Conservation (phyloP, 2,329 filamentous ascomycete genomes). For the Fusarium sp. region DNA sequence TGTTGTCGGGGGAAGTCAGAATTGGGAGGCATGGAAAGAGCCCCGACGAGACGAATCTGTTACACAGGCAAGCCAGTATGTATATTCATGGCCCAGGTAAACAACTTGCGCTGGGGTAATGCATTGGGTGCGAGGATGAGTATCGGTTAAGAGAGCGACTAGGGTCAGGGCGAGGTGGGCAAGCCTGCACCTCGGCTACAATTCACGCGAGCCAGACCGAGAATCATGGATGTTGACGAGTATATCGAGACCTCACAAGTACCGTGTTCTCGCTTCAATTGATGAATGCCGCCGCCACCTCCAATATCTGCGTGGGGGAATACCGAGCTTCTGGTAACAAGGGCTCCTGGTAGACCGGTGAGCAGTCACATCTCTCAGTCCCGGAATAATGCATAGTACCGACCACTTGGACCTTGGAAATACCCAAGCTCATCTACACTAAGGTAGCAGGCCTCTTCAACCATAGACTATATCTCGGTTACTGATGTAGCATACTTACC, state of each 20-base stretch:
- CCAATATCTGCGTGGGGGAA: conserved; percentile 29
- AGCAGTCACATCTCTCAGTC: conserved; percentile 35
- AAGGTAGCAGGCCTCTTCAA: conserved; percentile 7
- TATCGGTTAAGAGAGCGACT: too few relatives aligned
- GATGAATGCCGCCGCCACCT: conserved; percentile 20
- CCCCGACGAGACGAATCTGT: conserved; percentile 7
- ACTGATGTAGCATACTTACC: background rate
- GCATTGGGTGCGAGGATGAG: too few relatives aligned
- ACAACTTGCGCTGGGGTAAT: too few relatives aligned
- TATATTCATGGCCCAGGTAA: background rate
- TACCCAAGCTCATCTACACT: conserved; percentile 21
- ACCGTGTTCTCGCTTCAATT: conserved; percentile 9
- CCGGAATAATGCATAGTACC: conserved; percentile 16
- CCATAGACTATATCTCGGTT: background rate
- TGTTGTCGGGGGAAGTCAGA: background rate
- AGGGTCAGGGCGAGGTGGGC: background rate
- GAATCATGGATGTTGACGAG: background rate
- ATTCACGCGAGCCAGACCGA: conserved; percentile 1
- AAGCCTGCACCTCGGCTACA: background rate
- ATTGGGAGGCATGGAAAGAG: background rate
- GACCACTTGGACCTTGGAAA: conserved; percentile 23
- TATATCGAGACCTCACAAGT: background rate
- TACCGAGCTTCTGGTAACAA: conserved; percentile 34
- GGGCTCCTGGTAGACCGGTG: conserved; percentile 37
- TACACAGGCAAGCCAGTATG: conserved; percentile 8